These are phyloP conservation scores for Zangia roseola DNA, from an alignment of 768 basidiomycete species.

Conservation along the genomic window DNA sequence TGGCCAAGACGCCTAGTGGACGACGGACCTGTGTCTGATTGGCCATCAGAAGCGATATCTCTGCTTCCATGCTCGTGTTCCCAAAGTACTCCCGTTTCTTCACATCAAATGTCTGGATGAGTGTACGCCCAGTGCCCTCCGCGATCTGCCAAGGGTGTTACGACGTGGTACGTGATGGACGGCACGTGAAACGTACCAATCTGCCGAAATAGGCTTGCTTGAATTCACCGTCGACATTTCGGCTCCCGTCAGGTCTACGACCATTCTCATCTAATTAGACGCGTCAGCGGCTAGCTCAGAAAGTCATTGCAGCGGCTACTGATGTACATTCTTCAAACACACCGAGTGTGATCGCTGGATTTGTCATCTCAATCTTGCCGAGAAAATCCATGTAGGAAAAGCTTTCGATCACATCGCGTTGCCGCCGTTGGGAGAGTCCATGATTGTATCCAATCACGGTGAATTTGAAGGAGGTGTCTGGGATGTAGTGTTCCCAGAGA, in stretches of 20 bases:
- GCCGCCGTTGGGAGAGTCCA: slow-evolving; percentile 64
- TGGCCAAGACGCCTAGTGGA: background rate
- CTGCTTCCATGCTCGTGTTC: slow-evolving; percentile 97
- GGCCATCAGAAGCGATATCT: slow-evolving; percentile 94
- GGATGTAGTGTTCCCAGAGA: slow-evolving; percentile 59
- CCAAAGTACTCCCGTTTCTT: slow-evolving; percentile 91
- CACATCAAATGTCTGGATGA: slow-evolving; percentile 75
- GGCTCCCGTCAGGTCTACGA: slow-evolving; percentile 45
- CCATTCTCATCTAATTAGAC: slow-evolving; percentile 46
- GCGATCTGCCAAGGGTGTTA: slow-evolving; percentile 38
- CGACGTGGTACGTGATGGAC: background rate
- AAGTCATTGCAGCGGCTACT: background rate
- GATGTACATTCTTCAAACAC: slow-evolving; percentile 86
- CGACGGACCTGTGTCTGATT: slow-evolving; percentile 83
- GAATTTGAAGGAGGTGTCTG: slow-evolving; percentile 79
- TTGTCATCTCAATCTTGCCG: slow-evolving; percentile 80
- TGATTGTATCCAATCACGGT: slow-evolving; percentile 72
- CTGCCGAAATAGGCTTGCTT: slow-evolving; percentile 78
- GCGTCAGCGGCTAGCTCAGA: background rate
- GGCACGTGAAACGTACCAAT: slow-evolving; percentile 60
- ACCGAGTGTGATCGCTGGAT: slow-evolving; percentile 68
- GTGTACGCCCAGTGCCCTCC: slow-evolving; percentile 64
- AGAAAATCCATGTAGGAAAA: slow-evolving; percentile 84
- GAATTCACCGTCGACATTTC: slow-evolving; percentile 68
- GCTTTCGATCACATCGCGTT: slow-evolving; percentile 66